Evolutionary conservation across 768 basidiomycete genomes (phyloP).

Genomic region (Leccinum imitatum): DNA sequence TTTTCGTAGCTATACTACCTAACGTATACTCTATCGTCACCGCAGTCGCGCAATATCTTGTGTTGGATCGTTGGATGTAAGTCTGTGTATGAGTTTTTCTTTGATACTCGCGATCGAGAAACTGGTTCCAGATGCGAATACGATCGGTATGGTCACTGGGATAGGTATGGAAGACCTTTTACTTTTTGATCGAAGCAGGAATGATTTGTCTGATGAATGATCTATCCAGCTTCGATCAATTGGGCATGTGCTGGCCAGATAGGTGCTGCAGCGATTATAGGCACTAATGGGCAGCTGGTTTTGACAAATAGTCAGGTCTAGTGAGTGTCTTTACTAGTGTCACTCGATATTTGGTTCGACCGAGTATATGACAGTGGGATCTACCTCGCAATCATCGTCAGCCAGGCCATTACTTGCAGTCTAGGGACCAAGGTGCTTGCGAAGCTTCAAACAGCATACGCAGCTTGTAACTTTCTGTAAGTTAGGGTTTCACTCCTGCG

Average conservation of each 20-base stretch:
- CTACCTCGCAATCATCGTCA: constrained; percentile 56
- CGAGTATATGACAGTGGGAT: constrained; percentile 50
- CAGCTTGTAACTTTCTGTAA: constrained; percentile 40
- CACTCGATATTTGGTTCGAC: constrained; percentile 36
- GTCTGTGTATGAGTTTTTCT: constrained; percentile 12
- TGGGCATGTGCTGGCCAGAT: constrained; percentile 66
- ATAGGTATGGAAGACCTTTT: constrained; percentile 23
- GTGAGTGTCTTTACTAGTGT: constrained; percentile 40
- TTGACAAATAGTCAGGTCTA: constrained; percentile 40
- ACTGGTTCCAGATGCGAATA: constrained; percentile 41
- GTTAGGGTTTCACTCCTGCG: constrained; percentile 1
- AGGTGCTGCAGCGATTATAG: constrained; percentile 62
- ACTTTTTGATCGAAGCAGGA: background rate
- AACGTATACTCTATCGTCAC: constrained; percentile 56
- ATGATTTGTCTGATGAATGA: constrained; percentile 32
- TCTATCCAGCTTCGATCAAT: constrained; percentile 48
- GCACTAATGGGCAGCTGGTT: constrained; percentile 35
- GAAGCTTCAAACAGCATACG: constrained; percentile 57
- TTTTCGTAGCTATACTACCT: constrained; percentile 55
- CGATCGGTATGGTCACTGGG: constrained; percentile 45
- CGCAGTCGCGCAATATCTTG: constrained; percentile 56
- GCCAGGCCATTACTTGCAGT: constrained; percentile 63
- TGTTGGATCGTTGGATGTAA: constrained; percentile 68
- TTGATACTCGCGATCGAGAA: background rate
- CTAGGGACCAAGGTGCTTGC: constrained; percentile 64